A percentile compares a stretch with the other conserved stretches of the same genome.
These are phyloP conservation scores for Pythium grandisporangium DNA, from an alignment of 352 stramenopile species.

Conservation along the genomic window DNA sequence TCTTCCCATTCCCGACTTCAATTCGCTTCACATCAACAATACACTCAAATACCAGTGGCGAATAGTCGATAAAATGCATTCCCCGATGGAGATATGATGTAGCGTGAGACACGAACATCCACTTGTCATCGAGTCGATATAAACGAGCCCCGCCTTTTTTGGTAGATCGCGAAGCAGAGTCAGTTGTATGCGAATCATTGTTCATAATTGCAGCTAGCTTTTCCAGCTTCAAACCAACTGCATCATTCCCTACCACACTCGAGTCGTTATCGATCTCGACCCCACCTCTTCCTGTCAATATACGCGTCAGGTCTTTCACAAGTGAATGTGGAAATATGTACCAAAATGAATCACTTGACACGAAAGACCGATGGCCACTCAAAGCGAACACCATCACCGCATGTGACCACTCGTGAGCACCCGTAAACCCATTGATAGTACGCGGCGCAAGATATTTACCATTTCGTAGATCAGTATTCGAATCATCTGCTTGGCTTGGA, in stretches of 20 bases:
- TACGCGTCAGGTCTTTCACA: neutral
- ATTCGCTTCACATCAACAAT: slow-evolving; percentile 2
- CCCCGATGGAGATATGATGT: slow-evolving; percentile 1
- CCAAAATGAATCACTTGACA: slow-evolving; percentile 3
- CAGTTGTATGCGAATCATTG: neutral
- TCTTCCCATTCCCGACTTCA: no score
- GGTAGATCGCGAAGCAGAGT: neutral
- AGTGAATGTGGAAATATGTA: slow-evolving; percentile 1
- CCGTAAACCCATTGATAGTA: slow-evolving; percentile 2
- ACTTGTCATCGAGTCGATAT: neutral
- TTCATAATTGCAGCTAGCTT: neutral
- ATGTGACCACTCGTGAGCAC: slow-evolving; percentile 5
- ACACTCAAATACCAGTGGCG: slow-evolving; percentile 2
- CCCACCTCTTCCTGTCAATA: no score
- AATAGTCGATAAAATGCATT: neutral
- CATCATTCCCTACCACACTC: no score
- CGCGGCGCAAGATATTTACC: slow-evolving; percentile 1
- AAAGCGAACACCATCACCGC: slow-evolving; percentile 1
- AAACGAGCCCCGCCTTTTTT: neutral
- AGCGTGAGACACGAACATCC: neutral
- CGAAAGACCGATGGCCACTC: neutral
- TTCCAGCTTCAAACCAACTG: no score
- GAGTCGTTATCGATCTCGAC: neutral
- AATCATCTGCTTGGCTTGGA: slow-evolving; percentile 2
- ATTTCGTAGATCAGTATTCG: neutral